Evolutionary conservation across 163 green algal genomes (phyloP).

Genomic region (Scenedesmus sp.): DNA sequence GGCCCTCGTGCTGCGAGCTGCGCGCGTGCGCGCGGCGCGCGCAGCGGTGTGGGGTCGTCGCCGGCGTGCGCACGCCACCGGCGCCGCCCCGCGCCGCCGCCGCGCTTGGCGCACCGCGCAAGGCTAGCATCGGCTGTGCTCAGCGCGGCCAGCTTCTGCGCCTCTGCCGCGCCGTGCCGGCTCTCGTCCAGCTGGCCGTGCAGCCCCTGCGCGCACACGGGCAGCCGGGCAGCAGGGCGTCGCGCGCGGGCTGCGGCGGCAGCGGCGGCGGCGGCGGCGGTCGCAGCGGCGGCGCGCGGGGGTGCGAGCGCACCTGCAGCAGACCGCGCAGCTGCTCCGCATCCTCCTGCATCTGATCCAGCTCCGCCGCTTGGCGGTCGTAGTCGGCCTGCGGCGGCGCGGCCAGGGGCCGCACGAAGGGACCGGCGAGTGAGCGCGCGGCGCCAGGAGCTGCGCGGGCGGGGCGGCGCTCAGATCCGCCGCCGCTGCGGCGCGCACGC

Average conservation of each 20-base stretch:
- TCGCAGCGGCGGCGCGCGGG: not conserved
- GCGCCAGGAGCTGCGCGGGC: not conserved
- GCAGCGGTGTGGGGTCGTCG: not conserved
- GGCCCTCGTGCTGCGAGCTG: conserved; percentile 8
- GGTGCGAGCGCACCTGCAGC: conserved; percentile 1
- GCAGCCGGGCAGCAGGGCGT: not conserved
- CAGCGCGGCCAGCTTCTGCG: not conserved
- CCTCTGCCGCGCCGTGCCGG: not conserved
- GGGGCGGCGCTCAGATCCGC: not conserved
- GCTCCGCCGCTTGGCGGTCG: not conserved
- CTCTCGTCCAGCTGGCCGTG: not conserved
- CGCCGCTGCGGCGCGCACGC: not conserved
- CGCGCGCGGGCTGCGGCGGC: not conserved
- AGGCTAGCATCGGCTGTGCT: not conserved
- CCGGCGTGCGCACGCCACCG: too few species aligned
- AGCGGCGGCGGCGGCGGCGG: not conserved
- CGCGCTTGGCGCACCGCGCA: not conserved
- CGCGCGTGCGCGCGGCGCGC: not conserved
- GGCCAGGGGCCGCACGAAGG: not conserved
- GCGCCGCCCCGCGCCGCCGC: not conserved
- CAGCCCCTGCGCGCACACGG: not conserved
- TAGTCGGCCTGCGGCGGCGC: not conserved
- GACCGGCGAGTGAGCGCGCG: not conserved
- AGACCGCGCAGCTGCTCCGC: not conserved
- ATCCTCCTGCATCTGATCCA: not conserved